Conservation (phyloP, 768 basidiomycete genomes). For the Mycena belliarum region DNA sequence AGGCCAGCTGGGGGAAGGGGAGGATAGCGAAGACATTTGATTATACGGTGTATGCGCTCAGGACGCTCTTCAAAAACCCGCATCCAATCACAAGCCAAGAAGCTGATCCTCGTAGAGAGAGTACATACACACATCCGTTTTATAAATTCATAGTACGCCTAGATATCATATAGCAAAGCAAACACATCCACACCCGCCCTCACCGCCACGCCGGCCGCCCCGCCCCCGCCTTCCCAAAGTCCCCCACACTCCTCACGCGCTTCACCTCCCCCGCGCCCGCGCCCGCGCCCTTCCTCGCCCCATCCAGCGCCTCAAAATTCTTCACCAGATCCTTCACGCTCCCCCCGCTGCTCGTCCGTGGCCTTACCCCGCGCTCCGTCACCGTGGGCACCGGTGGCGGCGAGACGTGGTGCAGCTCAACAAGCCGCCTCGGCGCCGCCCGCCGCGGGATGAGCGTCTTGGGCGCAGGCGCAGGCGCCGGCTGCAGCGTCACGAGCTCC, state of each 20-base stretch:
- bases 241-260: slow-evolving; percentile 37
- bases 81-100: no score
- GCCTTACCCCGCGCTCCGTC: slow-evolving; percentile 28
- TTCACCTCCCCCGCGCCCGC: slow-evolving; percentile 30
- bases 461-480: slow-evolving; percentile 42
- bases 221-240: slow-evolving; percentile 26
- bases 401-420: slow-evolving; percentile 53
- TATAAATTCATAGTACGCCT: slow-evolving; percentile 14
- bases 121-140: background rate
- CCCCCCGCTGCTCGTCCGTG: slow-evolving; percentile 62
- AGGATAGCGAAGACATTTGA: no score
- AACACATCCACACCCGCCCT: background rate
- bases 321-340: slow-evolving; percentile 75
- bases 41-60: no score
- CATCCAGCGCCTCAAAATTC: slow-evolving; percentile 55
- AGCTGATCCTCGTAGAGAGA: background rate
- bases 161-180: background rate
- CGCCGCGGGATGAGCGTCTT: slow-evolving; percentile 45
- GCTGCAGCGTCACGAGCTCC: slow-evolving; percentile 65
- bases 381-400: slow-evolving; percentile 32
- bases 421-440: slow-evolving; percentile 47
- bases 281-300: slow-evolving; percentile 29
- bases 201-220: slow-evolving; percentile 17
- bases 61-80: no score
- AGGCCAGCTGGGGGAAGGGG: no score